Conservation (phyloP, 306 rosid species). For the Cucurbita moschata region DNA sequence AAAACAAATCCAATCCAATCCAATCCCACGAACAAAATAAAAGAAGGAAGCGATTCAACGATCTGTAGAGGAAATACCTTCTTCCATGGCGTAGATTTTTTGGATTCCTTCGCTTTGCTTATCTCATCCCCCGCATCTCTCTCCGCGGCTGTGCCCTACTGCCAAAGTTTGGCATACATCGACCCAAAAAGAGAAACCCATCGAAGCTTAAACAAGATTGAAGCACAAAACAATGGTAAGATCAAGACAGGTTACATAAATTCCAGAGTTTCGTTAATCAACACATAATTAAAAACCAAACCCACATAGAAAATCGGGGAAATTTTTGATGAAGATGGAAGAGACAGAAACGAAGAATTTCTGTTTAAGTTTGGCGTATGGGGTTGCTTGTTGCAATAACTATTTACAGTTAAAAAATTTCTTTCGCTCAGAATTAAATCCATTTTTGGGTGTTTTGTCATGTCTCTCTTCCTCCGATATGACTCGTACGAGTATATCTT, state of each 20-base stretch:
- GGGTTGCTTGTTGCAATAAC: conserved; percentile 26
- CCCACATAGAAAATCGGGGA: conserved; percentile 5
- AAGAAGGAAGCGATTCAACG: neutral
- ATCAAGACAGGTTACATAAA: conserved; percentile 6
- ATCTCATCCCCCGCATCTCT: neutral
- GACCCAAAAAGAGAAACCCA: conserved; percentile 28
- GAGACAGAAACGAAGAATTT: neutral
- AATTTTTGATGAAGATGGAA: neutral
- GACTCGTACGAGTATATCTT: conserved; percentile 3
- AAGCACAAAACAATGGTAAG: conserved; percentile 17
- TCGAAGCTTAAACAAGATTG: conserved; percentile 12
- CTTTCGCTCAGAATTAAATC: neutral
- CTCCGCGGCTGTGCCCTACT: conserved; percentile 2
- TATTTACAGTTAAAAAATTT: conserved; percentile 8
- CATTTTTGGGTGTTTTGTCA: conserved; percentile 12
- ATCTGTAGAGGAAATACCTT: conserved; percentile 5
- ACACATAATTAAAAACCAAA: neutral
- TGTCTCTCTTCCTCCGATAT: neutral
- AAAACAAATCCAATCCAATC: conserved; percentile 18
- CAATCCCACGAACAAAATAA: neutral
- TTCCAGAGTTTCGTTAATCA: neutral
- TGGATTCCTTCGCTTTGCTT: neutral
- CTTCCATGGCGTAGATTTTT: conserved; percentile 54
- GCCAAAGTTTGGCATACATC: conserved; percentile 20
- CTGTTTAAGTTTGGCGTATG: neutral